A percentile compares a stretch with the other conserved stretches of the same genome.
These are phyloP conservation scores for Nemania serpens DNA, from an alignment of 2,329 filamentous ascomycete genomes.

Conservation along the genomic window DNA sequence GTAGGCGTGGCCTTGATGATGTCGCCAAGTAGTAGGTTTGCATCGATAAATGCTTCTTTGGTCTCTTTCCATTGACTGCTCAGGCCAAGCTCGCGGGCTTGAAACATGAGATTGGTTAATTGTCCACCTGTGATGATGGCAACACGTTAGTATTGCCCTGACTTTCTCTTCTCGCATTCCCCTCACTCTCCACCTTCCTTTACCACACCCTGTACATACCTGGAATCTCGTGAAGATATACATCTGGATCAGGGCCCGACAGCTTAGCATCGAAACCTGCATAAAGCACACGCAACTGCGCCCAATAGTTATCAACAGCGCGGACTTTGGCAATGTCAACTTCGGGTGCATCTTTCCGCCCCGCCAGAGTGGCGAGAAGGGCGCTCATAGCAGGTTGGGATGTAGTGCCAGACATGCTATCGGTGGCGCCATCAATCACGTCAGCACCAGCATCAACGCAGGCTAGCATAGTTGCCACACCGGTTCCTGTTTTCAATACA, in stretches of 20 bases:
- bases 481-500: background rate
- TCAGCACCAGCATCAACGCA: constrained; percentile 6
- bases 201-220: background rate
- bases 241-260: constrained; percentile 3
- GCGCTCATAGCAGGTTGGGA: constrained; percentile 4
- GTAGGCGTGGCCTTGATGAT: constrained; percentile 9
- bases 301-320: constrained; percentile 1
- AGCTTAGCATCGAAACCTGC: constrained; percentile 7
- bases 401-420: constrained; percentile 4
- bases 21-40: background rate
- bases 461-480: constrained; percentile 1
- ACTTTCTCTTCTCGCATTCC: background rate
- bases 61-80: constrained; percentile 6
- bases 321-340: background rate
- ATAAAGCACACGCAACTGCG: constrained; percentile 5
- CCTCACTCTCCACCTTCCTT: background rate
- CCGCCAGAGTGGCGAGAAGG: background rate
- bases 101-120: constrained; percentile 3
- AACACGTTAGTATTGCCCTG: background rate
- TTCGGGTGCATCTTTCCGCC: background rate
- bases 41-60: background rate
- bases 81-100: constrained; percentile 2
- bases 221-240: constrained; percentile 8
- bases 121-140: background rate
- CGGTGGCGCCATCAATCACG: constrained; percentile 1